These are phyloP conservation scores for Crassisporium funariophilum DNA, from an alignment of 768 basidiomycete species.

Conservation along the genomic window DNA sequence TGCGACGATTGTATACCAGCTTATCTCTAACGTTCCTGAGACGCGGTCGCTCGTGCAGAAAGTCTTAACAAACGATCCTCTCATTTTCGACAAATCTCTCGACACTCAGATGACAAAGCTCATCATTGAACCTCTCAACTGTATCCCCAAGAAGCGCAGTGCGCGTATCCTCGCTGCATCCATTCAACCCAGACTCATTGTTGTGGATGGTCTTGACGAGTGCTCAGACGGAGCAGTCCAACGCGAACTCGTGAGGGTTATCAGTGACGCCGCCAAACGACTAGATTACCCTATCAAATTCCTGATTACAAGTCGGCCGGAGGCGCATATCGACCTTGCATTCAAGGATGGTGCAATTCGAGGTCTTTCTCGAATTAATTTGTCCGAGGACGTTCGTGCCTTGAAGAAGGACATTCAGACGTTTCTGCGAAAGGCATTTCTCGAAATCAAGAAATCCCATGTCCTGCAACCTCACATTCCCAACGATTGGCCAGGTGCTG, in stretches of 20 bases:
- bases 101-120: not conserved
- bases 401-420: not conserved
- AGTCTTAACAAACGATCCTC: not conserved
- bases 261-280: not conserved
- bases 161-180: too few species aligned
- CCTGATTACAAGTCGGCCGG: not conserved
- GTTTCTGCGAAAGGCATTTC: not conserved
- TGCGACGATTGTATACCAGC: constrained; percentile 4
- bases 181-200: not conserved
- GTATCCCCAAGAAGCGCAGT: not conserved
- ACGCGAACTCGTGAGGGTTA: not conserved
- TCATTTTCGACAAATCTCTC: not conserved
- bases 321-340: not conserved
- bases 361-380: not conserved
- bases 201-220: not conserved
- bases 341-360: not conserved
- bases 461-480: not conserved
- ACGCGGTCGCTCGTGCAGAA: not conserved
- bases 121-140: not conserved
- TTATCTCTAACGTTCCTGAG: not conserved
- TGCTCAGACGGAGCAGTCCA: not conserved
- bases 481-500: not conserved
- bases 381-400: not conserved
- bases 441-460: not conserved
- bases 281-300: not conserved